Percentiles rank a stretch among this genome's conserved stretches.
Conservation (phyloP, 352 stramenopile genomes). For the Globisporangium solare region DNA sequence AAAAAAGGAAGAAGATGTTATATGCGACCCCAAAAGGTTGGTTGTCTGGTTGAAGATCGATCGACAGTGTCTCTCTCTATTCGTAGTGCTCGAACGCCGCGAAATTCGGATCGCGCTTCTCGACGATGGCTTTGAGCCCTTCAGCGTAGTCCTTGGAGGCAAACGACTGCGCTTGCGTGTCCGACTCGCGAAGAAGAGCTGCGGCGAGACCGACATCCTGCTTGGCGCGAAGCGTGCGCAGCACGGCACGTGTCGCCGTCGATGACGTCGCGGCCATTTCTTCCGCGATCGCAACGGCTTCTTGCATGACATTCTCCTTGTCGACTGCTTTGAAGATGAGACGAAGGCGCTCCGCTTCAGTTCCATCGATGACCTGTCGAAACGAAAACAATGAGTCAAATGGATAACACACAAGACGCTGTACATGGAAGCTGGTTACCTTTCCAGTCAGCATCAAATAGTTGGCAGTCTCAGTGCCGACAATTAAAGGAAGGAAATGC, state of each 20-base stretch:
- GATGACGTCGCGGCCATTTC: constrained; percentile 60
- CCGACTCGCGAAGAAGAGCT: constrained; percentile 67
- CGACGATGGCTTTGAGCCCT: constrained; percentile 65
- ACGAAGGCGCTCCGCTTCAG: constrained; percentile 43
- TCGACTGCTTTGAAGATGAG: constrained; percentile 48
- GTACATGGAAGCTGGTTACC: constrained; percentile 10
- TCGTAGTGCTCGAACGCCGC: constrained; percentile 36
- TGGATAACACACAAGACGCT: not conserved
- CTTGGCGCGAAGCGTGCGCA: constrained; percentile 59
- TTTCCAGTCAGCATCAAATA: constrained; percentile 78
- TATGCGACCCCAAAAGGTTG: not conserved
- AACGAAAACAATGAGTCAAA: not conserved
- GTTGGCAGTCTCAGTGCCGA: constrained; percentile 56
- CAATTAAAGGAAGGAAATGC: constrained; percentile 70
- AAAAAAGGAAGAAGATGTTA: not conserved
- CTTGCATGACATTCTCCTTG: constrained; percentile 32
- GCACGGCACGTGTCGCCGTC: constrained; percentile 58
- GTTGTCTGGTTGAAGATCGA: not conserved
- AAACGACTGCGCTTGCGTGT: constrained; percentile 82
- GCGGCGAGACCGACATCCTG: constrained; percentile 61
- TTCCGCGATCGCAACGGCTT: constrained; percentile 48
- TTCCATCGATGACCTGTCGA: constrained; percentile 51
- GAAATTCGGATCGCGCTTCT: constrained; percentile 66
- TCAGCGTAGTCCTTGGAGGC: constrained; percentile 70
- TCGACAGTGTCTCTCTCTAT: not conserved